Percentiles rank a stretch among this genome's conserved stretches.
These are phyloP conservation scores for Candida albicans DNA, from an alignment of 1,139 yeast species.

Conservation along the genomic window DNA sequence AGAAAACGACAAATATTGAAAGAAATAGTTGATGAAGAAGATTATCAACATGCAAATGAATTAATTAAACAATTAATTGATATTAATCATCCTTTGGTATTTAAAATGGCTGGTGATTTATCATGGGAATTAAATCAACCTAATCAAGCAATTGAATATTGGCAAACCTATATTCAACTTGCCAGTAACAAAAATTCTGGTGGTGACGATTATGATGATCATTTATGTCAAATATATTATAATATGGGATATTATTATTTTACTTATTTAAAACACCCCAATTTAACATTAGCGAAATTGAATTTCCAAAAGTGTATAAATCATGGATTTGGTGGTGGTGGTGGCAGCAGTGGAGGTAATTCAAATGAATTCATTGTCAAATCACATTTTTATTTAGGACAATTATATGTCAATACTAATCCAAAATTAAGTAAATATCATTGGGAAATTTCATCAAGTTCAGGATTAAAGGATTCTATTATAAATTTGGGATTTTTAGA, in stretches of 20 bases:
- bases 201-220: slow-evolving; percentile 31
- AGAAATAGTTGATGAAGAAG: slow-evolving; percentile 43
- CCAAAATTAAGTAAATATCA: slow-evolving; percentile 65
- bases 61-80: slow-evolving; percentile 64
- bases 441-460: slow-evolving; percentile 71
- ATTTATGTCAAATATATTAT: slow-evolving; percentile 74
- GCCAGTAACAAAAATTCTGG: slow-evolving; percentile 31
- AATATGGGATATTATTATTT: slow-evolving; percentile 68
- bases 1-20: slow-evolving; percentile 12
- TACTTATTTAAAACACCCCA: slow-evolving; percentile 41
- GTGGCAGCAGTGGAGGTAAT: slow-evolving; percentile 39
- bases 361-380: slow-evolving; percentile 57
- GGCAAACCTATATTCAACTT: slow-evolving; percentile 55
- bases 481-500: slow-evolving; percentile 77
- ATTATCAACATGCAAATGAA: slow-evolving; percentile 58
- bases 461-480: slow-evolving; percentile 76
- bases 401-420: slow-evolving; percentile 53
- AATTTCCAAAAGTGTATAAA: slow-evolving; percentile 59
- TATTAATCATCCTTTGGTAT: slow-evolving; percentile 65
- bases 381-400: slow-evolving; percentile 78
- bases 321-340: slow-evolving; percentile 20
- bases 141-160: slow-evolving; percentile 57
- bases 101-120: slow-evolving; percentile 73
- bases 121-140: slow-evolving; percentile 49
- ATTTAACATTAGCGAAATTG: slow-evolving; percentile 52